phyloP scores from a whole-genome alignment of 2,329 filamentous ascomycete species.

The Orbilia quercus region DNA sequence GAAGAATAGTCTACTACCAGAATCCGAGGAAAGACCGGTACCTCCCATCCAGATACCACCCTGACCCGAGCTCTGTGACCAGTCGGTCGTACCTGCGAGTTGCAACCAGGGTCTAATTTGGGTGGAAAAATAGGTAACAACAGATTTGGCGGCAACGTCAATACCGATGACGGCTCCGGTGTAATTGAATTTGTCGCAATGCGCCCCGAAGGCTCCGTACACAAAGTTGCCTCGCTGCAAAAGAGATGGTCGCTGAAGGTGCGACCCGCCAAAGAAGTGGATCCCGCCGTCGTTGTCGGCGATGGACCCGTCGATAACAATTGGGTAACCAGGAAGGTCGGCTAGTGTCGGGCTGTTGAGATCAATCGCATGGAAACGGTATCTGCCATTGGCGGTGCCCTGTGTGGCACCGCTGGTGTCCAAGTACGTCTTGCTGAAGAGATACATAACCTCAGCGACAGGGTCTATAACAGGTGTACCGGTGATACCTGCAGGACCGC shows the following conservation, averaged over 20 bases:
- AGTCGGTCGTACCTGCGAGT: constrained; percentile 59
- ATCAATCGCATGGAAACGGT: constrained; percentile 61
- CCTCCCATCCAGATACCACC: constrained; percentile 63
- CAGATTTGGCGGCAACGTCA: constrained; percentile 64
- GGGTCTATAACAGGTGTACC: constrained; percentile 67
- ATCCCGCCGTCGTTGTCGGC: constrained; percentile 66
- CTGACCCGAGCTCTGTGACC: constrained; percentile 62
- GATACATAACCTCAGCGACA: constrained; percentile 65
- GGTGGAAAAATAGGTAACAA: constrained; percentile 63
- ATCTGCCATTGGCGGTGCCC: constrained; percentile 58
- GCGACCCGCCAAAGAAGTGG: constrained; percentile 68
- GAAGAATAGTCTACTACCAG: constrained; percentile 61
- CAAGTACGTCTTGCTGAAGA: constrained; percentile 65
- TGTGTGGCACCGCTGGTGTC: constrained; percentile 40
- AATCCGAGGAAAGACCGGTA: constrained; percentile 62
- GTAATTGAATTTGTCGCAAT: constrained; percentile 70
- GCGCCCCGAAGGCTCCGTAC: constrained; percentile 65
- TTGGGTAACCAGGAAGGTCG: constrained; percentile 64
- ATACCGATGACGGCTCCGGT: constrained; percentile 64
- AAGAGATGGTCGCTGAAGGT: constrained; percentile 67
- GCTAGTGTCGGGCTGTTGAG: constrained; percentile 62
- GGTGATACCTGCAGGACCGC: constrained; percentile 63
- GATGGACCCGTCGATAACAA: constrained; percentile 66
- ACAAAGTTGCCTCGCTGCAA: constrained; percentile 17
- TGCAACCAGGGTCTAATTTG: constrained; percentile 64